Evolutionary conservation across 2,329 filamentous ascomycete genomes (phyloP).

Genomic region (Hymenoscyphus fructigenus): DNA sequence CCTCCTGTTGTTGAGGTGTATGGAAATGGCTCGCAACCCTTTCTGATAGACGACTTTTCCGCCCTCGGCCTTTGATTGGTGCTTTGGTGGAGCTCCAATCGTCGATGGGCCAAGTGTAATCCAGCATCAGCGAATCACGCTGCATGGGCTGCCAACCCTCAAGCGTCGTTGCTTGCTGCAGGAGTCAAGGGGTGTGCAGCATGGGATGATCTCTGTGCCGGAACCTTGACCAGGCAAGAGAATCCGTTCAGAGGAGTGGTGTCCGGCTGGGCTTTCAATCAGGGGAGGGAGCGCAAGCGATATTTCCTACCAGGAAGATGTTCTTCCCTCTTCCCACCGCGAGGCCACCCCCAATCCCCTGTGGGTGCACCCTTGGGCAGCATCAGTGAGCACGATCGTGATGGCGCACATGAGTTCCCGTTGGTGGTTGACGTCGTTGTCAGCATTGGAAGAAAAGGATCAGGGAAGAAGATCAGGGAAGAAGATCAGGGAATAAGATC

Average conservation of each 20-base stretch:
- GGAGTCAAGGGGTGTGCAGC: slow-evolving; percentile 23
- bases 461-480: background rate
- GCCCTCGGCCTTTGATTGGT: background rate
- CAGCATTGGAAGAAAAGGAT: background rate
- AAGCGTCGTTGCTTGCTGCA: slow-evolving; percentile 17
- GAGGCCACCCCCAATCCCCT: background rate
- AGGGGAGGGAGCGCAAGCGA: slow-evolving; percentile 4
- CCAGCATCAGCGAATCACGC: slow-evolving; percentile 19
- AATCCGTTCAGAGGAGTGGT: background rate
- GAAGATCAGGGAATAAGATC: background rate
- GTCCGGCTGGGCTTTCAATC: slow-evolving; percentile 5
- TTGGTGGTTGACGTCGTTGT: background rate
- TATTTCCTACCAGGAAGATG: slow-evolving; percentile 2
- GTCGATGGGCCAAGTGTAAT: slow-evolving; percentile 16
- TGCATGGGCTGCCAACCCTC: slow-evolving; percentile 7
- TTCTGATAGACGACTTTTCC: background rate
- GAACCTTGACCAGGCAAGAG: slow-evolving; percentile 17
- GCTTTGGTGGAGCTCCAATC: slow-evolving; percentile 7
- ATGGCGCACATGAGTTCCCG: background rate
- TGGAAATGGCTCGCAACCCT: too few species aligned
- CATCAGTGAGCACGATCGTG: background rate
- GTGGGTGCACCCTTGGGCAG: slow-evolving; percentile 2
- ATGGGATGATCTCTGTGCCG: slow-evolving; percentile 25
- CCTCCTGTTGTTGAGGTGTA: slow-evolving; percentile 18
- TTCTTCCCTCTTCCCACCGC: too few species aligned